Evolutionary conservation across 768 basidiomycete species (phyloP).

Genomic region (Imleria badia): DNA sequence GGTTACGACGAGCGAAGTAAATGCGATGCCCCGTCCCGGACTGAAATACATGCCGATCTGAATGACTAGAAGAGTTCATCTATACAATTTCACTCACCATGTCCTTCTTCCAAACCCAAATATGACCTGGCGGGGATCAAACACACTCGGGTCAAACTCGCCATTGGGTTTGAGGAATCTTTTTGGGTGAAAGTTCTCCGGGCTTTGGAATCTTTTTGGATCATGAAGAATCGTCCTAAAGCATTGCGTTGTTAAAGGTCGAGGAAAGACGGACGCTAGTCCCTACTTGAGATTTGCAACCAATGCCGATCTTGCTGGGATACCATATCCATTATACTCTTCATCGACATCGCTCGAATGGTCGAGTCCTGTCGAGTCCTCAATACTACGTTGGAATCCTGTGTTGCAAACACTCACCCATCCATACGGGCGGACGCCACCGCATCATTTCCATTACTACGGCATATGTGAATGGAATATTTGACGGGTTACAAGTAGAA

Average conservation of each 20-base stretch:
- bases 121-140: constrained; percentile 4
- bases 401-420: neutral
- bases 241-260: neutral
- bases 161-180: neutral
- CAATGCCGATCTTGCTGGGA: constrained; percentile 2
- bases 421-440: constrained; percentile 9
- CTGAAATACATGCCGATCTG: neutral
- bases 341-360: constrained; percentile 3
- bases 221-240: constrained; percentile 2
- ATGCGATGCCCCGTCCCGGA: constrained; percentile 4
- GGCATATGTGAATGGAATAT: constrained; percentile 4
- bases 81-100: neutral
- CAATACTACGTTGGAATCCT: neutral
- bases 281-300: constrained; percentile 2
- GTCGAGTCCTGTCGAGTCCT: neutral
- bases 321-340: constrained; percentile 3
- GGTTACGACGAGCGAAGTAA: constrained; percentile 1
- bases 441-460: constrained; percentile 5
- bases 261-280: neutral
- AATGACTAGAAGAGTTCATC: too few relatives aligned
- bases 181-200: neutral
- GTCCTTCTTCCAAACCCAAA: constrained; percentile 8
- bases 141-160: neutral
- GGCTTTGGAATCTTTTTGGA: neutral
- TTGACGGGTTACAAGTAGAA: neutral